Percentiles rank a stretch among this genome's conserved stretches.
phyloP scores from a whole-genome alignment of 2,329 filamentous ascomycete species.

The Fusarium mundagurra region DNA sequence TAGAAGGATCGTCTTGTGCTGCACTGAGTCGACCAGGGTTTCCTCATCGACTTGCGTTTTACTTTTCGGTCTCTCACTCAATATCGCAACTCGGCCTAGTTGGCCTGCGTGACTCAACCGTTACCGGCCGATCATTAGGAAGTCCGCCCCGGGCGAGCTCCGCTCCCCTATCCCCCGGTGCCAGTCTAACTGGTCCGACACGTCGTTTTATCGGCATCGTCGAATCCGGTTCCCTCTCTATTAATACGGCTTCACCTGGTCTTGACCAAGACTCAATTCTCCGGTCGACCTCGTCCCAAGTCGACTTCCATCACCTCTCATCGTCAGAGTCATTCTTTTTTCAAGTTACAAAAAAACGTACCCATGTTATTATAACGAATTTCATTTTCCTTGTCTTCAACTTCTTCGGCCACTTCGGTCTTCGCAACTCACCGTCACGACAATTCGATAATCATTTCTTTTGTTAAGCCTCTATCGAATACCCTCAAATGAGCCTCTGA shows the following conservation, averaged over 20 bases:
- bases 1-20: slow-evolving; percentile 23
- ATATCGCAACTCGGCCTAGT: slow-evolving; percentile 27
- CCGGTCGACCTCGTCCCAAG: slow-evolving; percentile 45
- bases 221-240: slow-evolving; percentile 36
- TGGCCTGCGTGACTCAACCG: slow-evolving; percentile 39
- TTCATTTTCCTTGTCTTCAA: slow-evolving; percentile 47
- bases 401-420: slow-evolving; percentile 46
- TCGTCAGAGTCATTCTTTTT: slow-evolving; percentile 46
- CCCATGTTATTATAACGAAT: slow-evolving; percentile 59
- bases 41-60: slow-evolving; percentile 28
- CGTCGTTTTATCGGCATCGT: slow-evolving; percentile 44
- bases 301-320: slow-evolving; percentile 33
- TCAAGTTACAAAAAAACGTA: slow-evolving; percentile 44
- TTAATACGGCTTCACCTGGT: slow-evolving; percentile 11
- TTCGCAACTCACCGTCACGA: slow-evolving; percentile 44
- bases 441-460: slow-evolving; percentile 50
- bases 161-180: slow-evolving; percentile 44
- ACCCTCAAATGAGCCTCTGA: slow-evolving; percentile 56
- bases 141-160: slow-evolving; percentile 43
- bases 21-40: slow-evolving; percentile 42
- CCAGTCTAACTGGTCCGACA: slow-evolving; percentile 44
- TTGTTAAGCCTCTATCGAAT: slow-evolving; percentile 48
- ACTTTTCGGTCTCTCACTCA: slow-evolving; percentile 13
- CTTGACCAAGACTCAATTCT: slow-evolving; percentile 5
- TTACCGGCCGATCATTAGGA: slow-evolving; percentile 36